Base-by-base conservation (phyloP, 2,329 filamentous ascomycete genomes). In the Colletotrichum sp. region DNA sequence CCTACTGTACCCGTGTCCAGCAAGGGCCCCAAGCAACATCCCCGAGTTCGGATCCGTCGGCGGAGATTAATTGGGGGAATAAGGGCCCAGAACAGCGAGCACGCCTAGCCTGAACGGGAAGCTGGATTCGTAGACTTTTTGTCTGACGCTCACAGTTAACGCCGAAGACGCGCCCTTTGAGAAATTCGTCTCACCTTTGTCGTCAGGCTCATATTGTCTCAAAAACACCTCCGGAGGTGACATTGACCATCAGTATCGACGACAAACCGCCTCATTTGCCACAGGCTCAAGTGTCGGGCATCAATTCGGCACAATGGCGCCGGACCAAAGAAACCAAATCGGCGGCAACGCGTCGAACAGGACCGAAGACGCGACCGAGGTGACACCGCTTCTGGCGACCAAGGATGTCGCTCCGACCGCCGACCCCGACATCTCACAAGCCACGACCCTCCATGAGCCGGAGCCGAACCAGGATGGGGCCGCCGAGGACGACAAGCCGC, bases 321-420 rank as follows among this genome's bases (percentile, higher is more conserved):
- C 61, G 12, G 21, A 55, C 3, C 21, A 26, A 8, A 67, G 21
- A 18, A 12, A 26, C 10, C 26, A 32, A 6, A 24, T 16, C 16
- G 43, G 34, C 2, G n/a, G 18, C 26, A 13, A 61, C 26, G 48
- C 52, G 36, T 36, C 58, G 6, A 13, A 60, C 16, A 4, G 16
- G 28, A 6, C 26, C 34, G 24, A 2, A 21, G 52, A 67, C 68
- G 72, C 68, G 36, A 72, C 72, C 6, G 74, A 76, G 21, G 36
- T 38, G 38, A 73, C 74, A 18, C 74, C 74, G 13, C 65, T 74
- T 28, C 21, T 74, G 28, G 60, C 58, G 9, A 58, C 43, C 24
- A 57, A 52, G n/a, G 66, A 74, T 15, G 15, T 74, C 57, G 65
- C 71, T n/a, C 70, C 64, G 65, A 76, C 64, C 28, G 70, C 72